phyloP scores from a whole-genome alignment of 2,329 filamentous ascomycete genomes.

The Microdochium trichocladiopsis region DNA sequence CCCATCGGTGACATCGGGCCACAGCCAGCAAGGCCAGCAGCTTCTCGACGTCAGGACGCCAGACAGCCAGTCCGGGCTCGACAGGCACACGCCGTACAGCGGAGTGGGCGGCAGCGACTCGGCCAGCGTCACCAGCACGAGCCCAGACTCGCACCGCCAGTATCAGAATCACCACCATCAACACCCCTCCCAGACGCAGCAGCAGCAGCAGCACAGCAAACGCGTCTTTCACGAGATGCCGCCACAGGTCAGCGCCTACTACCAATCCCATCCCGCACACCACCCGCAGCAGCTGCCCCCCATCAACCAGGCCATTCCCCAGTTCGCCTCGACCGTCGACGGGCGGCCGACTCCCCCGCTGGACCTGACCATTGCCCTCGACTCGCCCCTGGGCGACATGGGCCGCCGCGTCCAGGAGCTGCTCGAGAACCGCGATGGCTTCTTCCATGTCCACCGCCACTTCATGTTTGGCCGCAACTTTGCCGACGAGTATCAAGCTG shows the following conservation, averaged over 20 bases:
- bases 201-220: not conserved
- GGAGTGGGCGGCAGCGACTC: not conserved
- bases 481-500: constrained; percentile 1
- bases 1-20: too few relatives aligned
- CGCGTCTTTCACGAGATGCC: not conserved
- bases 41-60: not conserved
- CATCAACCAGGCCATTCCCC: not conserved
- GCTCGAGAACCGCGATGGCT: constrained; percentile 3
- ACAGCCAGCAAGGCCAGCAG: not conserved
- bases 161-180: not conserved
- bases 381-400: not conserved
- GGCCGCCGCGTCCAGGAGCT: constrained; percentile 1
- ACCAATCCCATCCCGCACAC: not conserved
- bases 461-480: constrained; percentile 6
- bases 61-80: not conserved
- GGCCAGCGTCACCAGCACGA: not conserved
- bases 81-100: not conserved
- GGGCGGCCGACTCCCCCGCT: not conserved
- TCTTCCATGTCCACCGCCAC: constrained; percentile 4
- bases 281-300: not conserved
- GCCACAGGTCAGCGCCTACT: not conserved
- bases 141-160: not conserved
- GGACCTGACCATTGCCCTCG: constrained; percentile 1
- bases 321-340: not conserved
- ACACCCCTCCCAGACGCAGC: not conserved